These are phyloP conservation scores for Penicillium psychrosexuale DNA, from an alignment of 2,329 filamentous ascomycete species.

Conservation along the genomic window DNA sequence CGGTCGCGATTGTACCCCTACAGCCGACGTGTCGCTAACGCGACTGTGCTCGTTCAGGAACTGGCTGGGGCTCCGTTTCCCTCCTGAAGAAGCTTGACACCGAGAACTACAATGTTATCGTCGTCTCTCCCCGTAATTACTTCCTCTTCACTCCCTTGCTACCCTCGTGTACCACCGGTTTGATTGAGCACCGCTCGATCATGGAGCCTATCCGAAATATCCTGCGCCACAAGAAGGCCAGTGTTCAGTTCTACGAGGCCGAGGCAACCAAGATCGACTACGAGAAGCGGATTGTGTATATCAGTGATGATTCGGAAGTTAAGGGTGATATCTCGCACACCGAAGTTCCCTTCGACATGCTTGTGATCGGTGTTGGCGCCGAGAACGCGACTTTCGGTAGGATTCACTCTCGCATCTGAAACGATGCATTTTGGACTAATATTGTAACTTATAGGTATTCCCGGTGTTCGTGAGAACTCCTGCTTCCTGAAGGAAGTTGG, in stretches of 20 bases:
- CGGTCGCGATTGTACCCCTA: slow-evolving; percentile 2
- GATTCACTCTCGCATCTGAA: slow-evolving; percentile 22
- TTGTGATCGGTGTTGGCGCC: slow-evolving; percentile 93
- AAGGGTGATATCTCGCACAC: slow-evolving; percentile 78
- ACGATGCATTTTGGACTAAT: slow-evolving; percentile 11
- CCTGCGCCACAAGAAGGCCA: slow-evolving; percentile 87
- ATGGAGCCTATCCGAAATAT: slow-evolving; percentile 99
- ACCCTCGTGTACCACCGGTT: slow-evolving; percentile 94
- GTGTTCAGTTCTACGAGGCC: slow-evolving; percentile 96
- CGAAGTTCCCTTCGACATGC: slow-evolving; percentile 95
- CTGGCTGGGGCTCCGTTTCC: slow-evolving; percentile 93
- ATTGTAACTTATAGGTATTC: slow-evolving; percentile 58
- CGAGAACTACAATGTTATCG: slow-evolving; percentile 97
- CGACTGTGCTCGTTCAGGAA: slow-evolving; percentile 58
- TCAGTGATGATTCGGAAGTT: slow-evolving; percentile 89
- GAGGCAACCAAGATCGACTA: slow-evolving; percentile 95
- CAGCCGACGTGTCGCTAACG: slow-evolving; percentile 16
- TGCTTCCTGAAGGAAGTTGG: slow-evolving; percentile 98
- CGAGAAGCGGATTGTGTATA: slow-evolving; percentile 80
- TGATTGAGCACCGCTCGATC: slow-evolving; percentile 98
- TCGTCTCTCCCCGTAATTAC: slow-evolving; percentile 98
- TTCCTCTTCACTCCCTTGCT: slow-evolving; percentile 98
- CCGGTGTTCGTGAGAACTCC: slow-evolving; percentile 88
- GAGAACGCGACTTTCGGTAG: slow-evolving; percentile 97
- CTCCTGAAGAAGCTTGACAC: slow-evolving; percentile 98